Evolutionary conservation across 345 rosid species (phyloP), one percentile per base, ranked within the genome.

Genomic region (Limnanthes douglasii): DNA sequence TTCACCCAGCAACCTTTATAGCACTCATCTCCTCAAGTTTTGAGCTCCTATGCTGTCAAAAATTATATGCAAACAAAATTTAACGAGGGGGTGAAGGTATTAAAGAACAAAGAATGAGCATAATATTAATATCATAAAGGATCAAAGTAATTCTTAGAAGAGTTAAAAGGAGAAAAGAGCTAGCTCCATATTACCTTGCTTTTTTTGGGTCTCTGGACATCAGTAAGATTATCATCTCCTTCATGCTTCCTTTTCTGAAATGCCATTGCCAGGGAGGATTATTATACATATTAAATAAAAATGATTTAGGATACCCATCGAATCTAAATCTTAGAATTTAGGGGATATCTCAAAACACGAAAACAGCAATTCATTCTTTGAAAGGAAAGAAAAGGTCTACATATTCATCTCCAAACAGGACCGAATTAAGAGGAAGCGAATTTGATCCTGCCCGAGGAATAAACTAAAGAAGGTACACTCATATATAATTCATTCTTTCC

Each of bases 241-340:
- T 62, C 82, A 30, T 72, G 86, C 70, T 72, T 80, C 65, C 93
- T 62, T 70, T 75, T 80, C 93, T 80, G 79, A 52, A 54, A 40
- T 39, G 4, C 46, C 32, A 41, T 28, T 15, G 51, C 23, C 18
- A 35, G 5, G 1, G 15, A 42, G 46, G n/a, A 40, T 31, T 29
- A 34, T 3, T 20, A 31, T 32, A 34, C 33, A 18, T 32, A 20
- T 5, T 38, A 15, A 18, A 4, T 28, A 15, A 17, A 51, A 43
- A 26, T 2, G 2, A 26, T 26, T 16, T 22, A 17, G 8, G 33
- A 12, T 10, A 21, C 18, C 24, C 24, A 23, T 17, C 15, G 10
- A 30, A 45, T 27, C 19, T 6, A 9, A 41, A 18, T 19, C 10
- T 36, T 5, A 47, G 22, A 8, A 31, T 18, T 13, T 5, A 16